A percentile compares a stretch with the other conserved stretches of the same genome.
These are phyloP conservation scores for Sclerotinia spermophila DNA, from an alignment of 2,329 filamentous ascomycete genomes.

Conservation along the genomic window DNA sequence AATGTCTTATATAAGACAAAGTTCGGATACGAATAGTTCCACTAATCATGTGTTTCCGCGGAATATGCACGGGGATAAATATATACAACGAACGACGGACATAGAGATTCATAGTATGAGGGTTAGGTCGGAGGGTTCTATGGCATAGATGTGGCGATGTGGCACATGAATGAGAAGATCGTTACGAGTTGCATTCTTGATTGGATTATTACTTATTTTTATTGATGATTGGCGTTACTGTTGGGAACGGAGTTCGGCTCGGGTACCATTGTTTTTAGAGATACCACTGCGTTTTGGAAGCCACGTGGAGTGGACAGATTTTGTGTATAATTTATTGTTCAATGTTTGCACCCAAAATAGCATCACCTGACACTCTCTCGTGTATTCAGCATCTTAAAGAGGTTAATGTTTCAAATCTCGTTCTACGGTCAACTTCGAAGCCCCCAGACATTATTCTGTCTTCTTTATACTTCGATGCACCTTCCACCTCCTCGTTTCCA, in stretches of 20 bases:
- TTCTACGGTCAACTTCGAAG: neutral
- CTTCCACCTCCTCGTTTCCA: neutral
- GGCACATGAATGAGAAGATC: neutral
- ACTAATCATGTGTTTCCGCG: neutral
- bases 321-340: neutral
- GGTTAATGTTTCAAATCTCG: neutral
- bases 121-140: neutral
- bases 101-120: slow-evolving; percentile 13
- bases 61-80: slow-evolving; percentile 11
- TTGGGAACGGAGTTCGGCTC: neutral
- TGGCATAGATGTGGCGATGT: neutral
- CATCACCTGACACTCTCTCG: neutral
- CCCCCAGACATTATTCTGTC: neutral
- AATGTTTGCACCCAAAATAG: neutral
- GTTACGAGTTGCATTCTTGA: neutral
- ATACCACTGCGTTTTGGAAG: neutral
- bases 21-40: neutral
- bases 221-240: neutral
- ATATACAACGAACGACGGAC: slow-evolving; percentile 10
- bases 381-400: neutral
- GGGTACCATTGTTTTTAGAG: neutral
- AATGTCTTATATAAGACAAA: slow-evolving; percentile 8
- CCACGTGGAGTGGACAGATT: neutral
- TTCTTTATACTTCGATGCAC: neutral
- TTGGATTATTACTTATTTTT: neutral